Percentiles rank a stretch among this genome's conserved stretches.
Conservation (phyloP, 805 yeast genomes). For the Clavispora fructus region DNA sequence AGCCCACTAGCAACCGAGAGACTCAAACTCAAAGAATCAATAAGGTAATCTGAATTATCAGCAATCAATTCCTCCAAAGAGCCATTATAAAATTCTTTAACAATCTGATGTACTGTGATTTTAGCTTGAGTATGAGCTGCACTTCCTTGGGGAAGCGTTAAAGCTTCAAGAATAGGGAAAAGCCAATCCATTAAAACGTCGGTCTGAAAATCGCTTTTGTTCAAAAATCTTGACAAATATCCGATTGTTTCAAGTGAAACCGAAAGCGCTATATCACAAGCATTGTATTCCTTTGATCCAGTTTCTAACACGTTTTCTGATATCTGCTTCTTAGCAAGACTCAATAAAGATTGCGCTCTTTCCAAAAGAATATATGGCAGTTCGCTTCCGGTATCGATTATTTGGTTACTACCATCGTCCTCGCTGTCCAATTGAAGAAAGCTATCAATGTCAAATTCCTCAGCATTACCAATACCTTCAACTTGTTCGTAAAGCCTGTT, state of each 20-base stretch:
- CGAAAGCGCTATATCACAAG: conserved; percentile 24
- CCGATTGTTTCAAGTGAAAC: conserved; percentile 45
- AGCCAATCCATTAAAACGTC: conserved; percentile 64
- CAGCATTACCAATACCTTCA: not conserved
- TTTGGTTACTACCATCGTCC: not conserved
- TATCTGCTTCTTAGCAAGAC: conserved; percentile 18
- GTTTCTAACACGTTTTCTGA: not conserved
- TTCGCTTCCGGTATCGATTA: conserved; percentile 16
- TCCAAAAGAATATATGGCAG: conserved; percentile 25
- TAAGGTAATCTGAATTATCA: conserved; percentile 72
- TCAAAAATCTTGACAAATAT: conserved; percentile 17
- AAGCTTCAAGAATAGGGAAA: conserved; percentile 65
- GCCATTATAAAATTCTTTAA: conserved; percentile 45
- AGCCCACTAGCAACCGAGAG: conserved; percentile 62
- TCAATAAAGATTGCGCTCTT: conserved; percentile 39
- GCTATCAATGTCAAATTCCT: conserved; percentile 11
- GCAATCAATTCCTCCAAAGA: conserved; percentile 52
- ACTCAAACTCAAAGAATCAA: conserved; percentile 70
- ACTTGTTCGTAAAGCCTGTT: conserved; percentile 13
- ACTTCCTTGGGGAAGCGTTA: conserved; percentile 49
- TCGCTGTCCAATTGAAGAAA: conserved; percentile 14
- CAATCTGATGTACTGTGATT: conserved; percentile 41
- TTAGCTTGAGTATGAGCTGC: conserved; percentile 54
- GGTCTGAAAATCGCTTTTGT: conserved; percentile 29
- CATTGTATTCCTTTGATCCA: conserved; percentile 1